Base-by-base conservation (phyloP, 208 protist genomes). In the Blastocrithidia nonstop region DNA sequence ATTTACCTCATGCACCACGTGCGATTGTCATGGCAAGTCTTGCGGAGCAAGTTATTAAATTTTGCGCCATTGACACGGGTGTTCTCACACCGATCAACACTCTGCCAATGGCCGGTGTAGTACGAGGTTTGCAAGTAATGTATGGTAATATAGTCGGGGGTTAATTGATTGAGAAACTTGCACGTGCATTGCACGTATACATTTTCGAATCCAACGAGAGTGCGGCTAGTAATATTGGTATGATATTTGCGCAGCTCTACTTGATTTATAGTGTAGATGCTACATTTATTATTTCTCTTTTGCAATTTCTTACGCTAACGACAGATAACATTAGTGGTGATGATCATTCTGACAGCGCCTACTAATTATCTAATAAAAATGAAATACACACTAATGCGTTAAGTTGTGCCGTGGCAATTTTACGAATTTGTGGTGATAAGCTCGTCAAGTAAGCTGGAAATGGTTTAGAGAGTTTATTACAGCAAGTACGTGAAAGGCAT, bases 371-470 rank as follows among this genome's bases (percentile, higher is more conserved):
- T n/a, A n/a, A n/a, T n/a, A n/a, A n/a, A n/a, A n/a, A n/a, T n/a
- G n/a, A n/a, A n/a, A n/a, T n/a, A n/a, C n/a, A n/a, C n/a, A n/a
- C n/a, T n/a, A n/a, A n/a, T n/a, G n/a, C n/a, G n/a, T n/a, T n/a
- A n/a, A n/a, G n/a, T 1, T 78, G 72, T 33, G 70, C 56, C 0
- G 41, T 91, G 33, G 61, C 67, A 6, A 33, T 86, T 37, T 67
- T 91, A 42, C 76, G 82, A 4, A 58, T 60, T 1, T 87, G 77
- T 36, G 82, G 82, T 24, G 82, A 78, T 47, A 87, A 88, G 44
- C 45, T 91, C 8, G 46, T 72, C 20, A 91, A 83, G 61, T 76
- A 91, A 53, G 62, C 61, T 8, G 76, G 77, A 1, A 44, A 33
- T 1, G 62, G 76, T 43, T 54, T 91, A 54, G 71, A 85, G 21